A percentile compares a stretch with the other conserved stretches of the same genome.
These are phyloP conservation scores for Orychophragmus violaceus DNA, from an alignment of 345 rosid genomes.

Conservation along the genomic window DNA sequence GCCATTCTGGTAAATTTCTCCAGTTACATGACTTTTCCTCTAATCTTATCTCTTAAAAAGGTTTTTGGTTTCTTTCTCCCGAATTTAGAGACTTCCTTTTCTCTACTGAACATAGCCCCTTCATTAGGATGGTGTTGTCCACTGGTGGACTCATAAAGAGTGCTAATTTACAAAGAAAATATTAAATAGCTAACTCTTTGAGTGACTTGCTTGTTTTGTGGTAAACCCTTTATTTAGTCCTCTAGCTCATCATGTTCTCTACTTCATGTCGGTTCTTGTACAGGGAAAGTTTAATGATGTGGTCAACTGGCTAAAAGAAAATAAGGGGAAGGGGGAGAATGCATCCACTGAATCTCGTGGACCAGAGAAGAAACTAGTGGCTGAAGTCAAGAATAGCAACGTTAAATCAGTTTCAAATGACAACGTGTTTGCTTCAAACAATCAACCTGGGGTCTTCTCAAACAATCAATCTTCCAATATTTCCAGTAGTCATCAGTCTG, in stretches of 20 bases:
- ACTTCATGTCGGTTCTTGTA: neutral
- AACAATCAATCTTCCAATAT: conserved; percentile 22
- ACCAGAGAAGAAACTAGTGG: conserved; percentile 37
- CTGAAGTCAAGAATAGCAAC: conserved; percentile 43
- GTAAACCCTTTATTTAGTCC: neutral
- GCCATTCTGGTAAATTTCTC: conserved; percentile 49
- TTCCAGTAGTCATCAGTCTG: conserved; percentile 27
- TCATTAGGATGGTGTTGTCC: neutral
- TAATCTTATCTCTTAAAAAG: neutral
- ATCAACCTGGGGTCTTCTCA: conserved; percentile 27
- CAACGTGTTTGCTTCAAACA: conserved; percentile 2
- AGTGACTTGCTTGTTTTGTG: neutral
- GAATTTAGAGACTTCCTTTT: neutral
- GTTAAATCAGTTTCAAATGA: conserved; percentile 27
- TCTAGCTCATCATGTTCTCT: neutral
- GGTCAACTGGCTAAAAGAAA: conserved; percentile 81
- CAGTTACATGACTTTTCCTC: neutral
- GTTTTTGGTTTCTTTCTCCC: neutral
- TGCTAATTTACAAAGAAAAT: neutral
- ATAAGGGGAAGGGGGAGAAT: conserved; percentile 43
- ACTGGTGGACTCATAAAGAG: neutral
- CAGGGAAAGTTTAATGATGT: conserved; percentile 87
- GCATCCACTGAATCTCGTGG: conserved; percentile 36
- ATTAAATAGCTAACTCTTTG: neutral
- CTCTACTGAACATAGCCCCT: neutral